A percentile compares a stretch with the other conserved stretches of the same genome.
These are phyloP conservation scores for Auxenochlorella pyrenoidosa DNA, from an alignment of 139 green algal species.

Conservation along the genomic window DNA sequence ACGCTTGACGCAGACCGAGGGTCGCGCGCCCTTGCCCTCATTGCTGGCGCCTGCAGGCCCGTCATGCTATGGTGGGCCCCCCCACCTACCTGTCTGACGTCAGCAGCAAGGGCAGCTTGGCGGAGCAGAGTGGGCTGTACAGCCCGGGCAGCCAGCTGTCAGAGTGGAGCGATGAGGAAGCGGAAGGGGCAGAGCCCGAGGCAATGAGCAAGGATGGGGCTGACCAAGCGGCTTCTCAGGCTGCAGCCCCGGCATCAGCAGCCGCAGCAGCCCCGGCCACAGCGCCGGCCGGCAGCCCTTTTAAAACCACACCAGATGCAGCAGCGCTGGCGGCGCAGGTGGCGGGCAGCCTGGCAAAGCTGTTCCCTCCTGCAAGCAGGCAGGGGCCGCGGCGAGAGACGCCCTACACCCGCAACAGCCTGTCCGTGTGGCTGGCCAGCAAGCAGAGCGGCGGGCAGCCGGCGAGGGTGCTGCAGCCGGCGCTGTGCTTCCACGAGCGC, in stretches of 20 bases:
- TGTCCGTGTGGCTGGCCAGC: conserved; percentile 46
- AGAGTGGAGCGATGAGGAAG: conserved; percentile 26
- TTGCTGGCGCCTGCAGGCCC: not conserved
- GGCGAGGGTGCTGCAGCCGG: conserved; percentile 26
- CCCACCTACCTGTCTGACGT: conserved; percentile 29
- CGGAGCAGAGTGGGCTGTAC: not conserved
- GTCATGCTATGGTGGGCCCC: conserved; percentile 18
- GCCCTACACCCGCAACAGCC: conserved; percentile 19
- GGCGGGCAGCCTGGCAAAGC: not conserved
- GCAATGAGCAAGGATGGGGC: not conserved
- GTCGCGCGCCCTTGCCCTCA: not conserved
- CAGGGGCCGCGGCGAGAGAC: not conserved
- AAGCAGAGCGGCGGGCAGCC: conserved; percentile 37
- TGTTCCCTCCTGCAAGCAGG: not conserved
- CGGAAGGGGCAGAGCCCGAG: not conserved
- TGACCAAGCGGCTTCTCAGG: not conserved
- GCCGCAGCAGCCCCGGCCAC: not conserved
- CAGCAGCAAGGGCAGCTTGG: conserved; percentile 10
- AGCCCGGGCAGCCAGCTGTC: conserved; percentile 25
- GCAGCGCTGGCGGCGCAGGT: not conserved
- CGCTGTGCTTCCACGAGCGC: conserved; percentile 32
- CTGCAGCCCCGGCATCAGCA: not conserved
- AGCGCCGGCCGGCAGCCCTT: not conserved
- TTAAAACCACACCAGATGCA: not conserved
- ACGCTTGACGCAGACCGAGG: too few species aligned